phyloP scores from a whole-genome alignment of 257 asterid genomes.

The Forsythia suspensa region DNA sequence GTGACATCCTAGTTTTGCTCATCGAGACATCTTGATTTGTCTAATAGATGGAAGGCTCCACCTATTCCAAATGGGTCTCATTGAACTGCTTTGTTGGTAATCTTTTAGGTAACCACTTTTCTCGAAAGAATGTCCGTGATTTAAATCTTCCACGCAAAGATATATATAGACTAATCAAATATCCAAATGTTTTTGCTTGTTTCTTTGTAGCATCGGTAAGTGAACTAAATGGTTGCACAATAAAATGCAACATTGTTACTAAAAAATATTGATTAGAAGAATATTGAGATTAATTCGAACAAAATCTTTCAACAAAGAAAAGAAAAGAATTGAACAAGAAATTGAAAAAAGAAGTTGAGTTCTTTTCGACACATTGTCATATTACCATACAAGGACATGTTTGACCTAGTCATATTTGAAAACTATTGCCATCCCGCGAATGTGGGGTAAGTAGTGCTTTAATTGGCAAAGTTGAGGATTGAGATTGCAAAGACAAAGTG shows the following conservation, averaged over 20 bases:
- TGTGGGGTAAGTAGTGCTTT: constrained; percentile 66
- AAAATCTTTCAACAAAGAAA: constrained; percentile 46
- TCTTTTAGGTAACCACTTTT: constrained; percentile 95
- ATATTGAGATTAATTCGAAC: constrained; percentile 23
- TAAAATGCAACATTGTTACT: background rate
- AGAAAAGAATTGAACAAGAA: constrained; percentile 78
- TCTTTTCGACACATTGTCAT: constrained; percentile 85
- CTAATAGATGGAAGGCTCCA: constrained; percentile 82
- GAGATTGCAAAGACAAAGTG: background rate
- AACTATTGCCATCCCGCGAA: constrained; percentile 86
- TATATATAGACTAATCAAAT: constrained; percentile 61
- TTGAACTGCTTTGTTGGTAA: constrained; percentile 82
- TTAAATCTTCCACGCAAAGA: constrained; percentile 96
- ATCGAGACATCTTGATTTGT: background rate
- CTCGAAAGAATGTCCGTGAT: constrained; percentile 94
- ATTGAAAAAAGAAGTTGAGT: constrained; percentile 84
- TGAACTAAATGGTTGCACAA: constrained; percentile 14
- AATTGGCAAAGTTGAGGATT: constrained; percentile 12
- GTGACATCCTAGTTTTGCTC: constrained; percentile 72
- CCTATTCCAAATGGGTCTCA: constrained; percentile 55
- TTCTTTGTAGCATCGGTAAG: constrained; percentile 93
- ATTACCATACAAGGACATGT: constrained; percentile 87
- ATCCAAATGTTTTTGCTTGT: constrained; percentile 78
- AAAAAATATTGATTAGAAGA: background rate
- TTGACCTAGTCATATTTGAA: constrained; percentile 89